Evolutionary conservation across 116 monocot species (phyloP).

Genomic region (Phalaenopsis hybrid): DNA sequence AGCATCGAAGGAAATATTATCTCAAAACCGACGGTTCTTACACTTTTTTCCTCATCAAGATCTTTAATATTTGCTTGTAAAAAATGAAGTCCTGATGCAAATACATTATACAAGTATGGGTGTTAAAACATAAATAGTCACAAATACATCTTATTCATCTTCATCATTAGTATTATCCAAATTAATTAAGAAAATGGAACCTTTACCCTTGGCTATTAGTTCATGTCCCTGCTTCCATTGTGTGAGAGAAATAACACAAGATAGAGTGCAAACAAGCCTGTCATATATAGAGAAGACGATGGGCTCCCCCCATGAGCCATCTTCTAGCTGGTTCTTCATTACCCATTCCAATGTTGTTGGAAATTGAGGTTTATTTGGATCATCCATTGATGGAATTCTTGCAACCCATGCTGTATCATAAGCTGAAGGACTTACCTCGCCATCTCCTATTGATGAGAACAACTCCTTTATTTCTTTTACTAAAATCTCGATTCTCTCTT

Average conservation of each 20-base stretch:
- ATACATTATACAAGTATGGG: no score
- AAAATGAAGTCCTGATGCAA: no score
- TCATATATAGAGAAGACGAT: conserved; percentile 19
- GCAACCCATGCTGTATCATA: conserved; percentile 45
- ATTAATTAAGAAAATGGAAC: no score
- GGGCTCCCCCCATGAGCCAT: conserved; percentile 22
- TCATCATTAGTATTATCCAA: no score
- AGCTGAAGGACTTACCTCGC: conserved; percentile 20
- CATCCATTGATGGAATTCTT: conserved; percentile 11
- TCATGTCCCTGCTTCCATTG: conserved; percentile 12
- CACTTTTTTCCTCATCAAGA: conserved; percentile 5
- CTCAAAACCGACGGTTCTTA: conserved; percentile 25
- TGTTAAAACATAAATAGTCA: no score
- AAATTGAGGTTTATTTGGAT: conserved; percentile 15
- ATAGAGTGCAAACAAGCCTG: conserved; percentile 17
- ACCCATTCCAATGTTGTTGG: conserved; percentile 24
- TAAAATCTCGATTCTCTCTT: not conserved
- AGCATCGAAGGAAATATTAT: conserved; percentile 28
- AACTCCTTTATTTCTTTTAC: no score
- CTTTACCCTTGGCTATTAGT: conserved; percentile 14
- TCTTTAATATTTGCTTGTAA: no score
- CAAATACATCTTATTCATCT: no score
- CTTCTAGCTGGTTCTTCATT: conserved; percentile 4
- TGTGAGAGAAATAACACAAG: conserved; percentile 19
- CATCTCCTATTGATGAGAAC: conserved; percentile 8